Evolutionary conservation across 1,139 yeast genomes (phyloP), one percentile per base, ranked within the genome.

Genomic region (Suhomyces bokatorum): DNA sequence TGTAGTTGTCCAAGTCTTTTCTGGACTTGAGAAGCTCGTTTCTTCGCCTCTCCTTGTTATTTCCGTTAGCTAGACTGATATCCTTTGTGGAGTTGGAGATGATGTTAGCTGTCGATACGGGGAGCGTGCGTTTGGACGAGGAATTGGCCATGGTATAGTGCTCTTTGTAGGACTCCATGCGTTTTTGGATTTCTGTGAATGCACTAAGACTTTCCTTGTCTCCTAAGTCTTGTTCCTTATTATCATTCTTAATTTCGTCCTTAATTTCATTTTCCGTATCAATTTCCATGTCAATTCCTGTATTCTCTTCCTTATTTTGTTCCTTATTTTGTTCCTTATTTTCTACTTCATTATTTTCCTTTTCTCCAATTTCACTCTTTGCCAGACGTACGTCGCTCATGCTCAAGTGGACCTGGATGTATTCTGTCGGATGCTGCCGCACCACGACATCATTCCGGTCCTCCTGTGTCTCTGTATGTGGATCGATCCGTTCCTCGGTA

Each of bases 21-120:
- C 58, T 35, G 12, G 62, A 50, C 24, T 51, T 52, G 3, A 41
- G 34, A 16, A 69, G 54, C 16, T 53, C 63, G 2, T 47, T 49
- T 42, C 69, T 53, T 43, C 72, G 57, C 28, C 50, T 57, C 38
- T 65, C 69, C 42, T 57, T 59, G 40, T 58, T 55, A 16, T 49
- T 51, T 4, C 70, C 70, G 40, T 54, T 62, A 4, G 63, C 60
- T 28, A 57, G 49, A 1, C 54, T 47, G 3, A 66, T 47, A 34
- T 67, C 71, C 46, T 54, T 58, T 10, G 38, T 32, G 3, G 54
- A 42, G 37, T 53, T 37, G 32, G 45, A 31, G 11, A 55, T 33
- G 15, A 52, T 42, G 24, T 43, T 44, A 2, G 45, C 27, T 6
- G 44, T 29, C 6, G 47, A 33, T 2, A 40, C 40, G 3, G 48